Conservation (phyloP, 176 grass and related monocot species). For the Triticum turgidum region DNA sequence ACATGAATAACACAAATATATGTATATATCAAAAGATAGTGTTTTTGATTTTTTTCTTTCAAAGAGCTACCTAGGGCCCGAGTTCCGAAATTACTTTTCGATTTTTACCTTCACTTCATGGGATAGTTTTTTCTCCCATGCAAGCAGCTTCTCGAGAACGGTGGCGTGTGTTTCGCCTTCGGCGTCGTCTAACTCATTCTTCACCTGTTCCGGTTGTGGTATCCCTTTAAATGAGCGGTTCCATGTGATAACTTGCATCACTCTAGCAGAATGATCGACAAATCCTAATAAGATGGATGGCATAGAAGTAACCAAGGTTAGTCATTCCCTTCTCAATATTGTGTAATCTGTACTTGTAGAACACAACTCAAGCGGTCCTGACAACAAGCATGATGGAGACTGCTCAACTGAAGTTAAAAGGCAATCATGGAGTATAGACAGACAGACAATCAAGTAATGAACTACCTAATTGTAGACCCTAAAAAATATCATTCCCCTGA, state of each 20-base stretch:
- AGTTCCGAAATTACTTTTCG: not conserved
- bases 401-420: conserved; percentile 25
- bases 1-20: not conserved
- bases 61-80: not conserved
- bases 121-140: conserved; percentile 93
- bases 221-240: conserved; percentile 79
- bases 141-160: conserved; percentile 84
- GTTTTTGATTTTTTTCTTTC: not conserved
- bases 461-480: conserved; percentile 8
- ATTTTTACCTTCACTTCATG: conserved; percentile 86
- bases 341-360: not conserved
- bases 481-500: not conserved
- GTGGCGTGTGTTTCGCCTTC: conserved; percentile 83
- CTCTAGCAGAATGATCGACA: conserved; percentile 87
- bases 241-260: conserved; percentile 95
- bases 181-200: conserved; percentile 60
- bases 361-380: not conserved
- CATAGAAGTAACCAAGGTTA: not conserved
- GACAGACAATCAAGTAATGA: conserved; percentile 11
- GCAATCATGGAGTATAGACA: conserved; percentile 25
- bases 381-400: conserved; percentile 31
- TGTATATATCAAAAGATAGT: not conserved
- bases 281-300: conserved; percentile 50
- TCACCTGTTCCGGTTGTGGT: conserved; percentile 43
- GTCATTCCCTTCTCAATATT: not conserved